Percentiles rank a stretch among this genome's conserved stretches.
Evolutionary conservation across 306 rosid genomes (phyloP).

Genomic region (Geum urbanum): DNA sequence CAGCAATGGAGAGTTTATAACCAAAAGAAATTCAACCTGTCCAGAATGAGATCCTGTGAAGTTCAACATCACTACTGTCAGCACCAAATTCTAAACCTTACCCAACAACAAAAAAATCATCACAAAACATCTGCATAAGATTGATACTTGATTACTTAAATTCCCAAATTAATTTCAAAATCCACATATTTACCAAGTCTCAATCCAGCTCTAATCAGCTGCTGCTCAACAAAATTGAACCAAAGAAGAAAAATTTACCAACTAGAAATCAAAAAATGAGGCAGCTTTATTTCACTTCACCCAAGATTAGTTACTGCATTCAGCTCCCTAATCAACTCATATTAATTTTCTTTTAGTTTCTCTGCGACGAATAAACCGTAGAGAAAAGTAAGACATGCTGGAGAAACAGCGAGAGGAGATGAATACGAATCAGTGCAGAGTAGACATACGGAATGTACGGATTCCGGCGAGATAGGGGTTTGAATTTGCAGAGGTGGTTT

Average conservation of each 20-base stretch:
- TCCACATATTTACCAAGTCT: not conserved
- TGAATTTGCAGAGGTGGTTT: slow-evolving; percentile 15
- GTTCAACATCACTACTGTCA: slow-evolving; percentile 5
- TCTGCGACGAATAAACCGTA: not conserved
- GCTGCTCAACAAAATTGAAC: not conserved
- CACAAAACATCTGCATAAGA: not conserved
- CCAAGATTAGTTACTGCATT: not conserved
- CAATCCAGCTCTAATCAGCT: not conserved
- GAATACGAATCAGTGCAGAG: not conserved
- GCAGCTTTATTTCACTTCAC: not conserved
- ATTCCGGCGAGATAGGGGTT: slow-evolving; percentile 1
- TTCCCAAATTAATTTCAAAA: not conserved
- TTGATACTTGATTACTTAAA: not conserved
- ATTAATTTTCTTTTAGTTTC: not conserved
- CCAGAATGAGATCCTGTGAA: slow-evolving; percentile 6
- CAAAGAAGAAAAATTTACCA: not conserved
- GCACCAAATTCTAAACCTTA: not conserved
- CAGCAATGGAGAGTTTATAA: not conserved
- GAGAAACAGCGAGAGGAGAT: not conserved
- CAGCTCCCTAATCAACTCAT: slow-evolving; percentile 6
- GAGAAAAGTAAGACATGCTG: not conserved
- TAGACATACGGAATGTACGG: slow-evolving; percentile 8
- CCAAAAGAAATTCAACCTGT: not conserved
- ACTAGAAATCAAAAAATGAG: not conserved
- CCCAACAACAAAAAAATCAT: not conserved